These are phyloP conservation scores for Priceomyces carsonii DNA, from an alignment of 805 yeast genomes.

Conservation along the genomic window DNA sequence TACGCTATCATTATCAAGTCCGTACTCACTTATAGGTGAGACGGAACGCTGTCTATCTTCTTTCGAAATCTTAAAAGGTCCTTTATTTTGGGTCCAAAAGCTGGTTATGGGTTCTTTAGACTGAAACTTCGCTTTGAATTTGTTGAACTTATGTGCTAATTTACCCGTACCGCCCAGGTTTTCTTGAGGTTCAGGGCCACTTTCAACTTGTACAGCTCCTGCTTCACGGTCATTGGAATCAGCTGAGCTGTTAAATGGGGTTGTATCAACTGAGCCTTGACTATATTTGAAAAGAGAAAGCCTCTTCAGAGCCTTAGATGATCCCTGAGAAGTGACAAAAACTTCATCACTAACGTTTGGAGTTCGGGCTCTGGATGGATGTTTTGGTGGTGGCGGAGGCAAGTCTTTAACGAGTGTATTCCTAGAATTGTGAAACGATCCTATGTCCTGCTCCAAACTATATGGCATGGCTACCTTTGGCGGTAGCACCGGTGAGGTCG, in stretches of 20 bases:
- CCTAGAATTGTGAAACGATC: neutral
- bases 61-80: neutral
- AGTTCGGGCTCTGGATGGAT: conserved; percentile 10
- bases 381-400: conserved; percentile 13
- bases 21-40: conserved; percentile 24
- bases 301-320: conserved; percentile 10
- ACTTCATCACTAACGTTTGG: conserved; percentile 24
- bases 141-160: conserved; percentile 27
- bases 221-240: conserved; percentile 2
- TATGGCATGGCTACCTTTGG: conserved; percentile 26
- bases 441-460: conserved; percentile 4
- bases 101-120: conserved; percentile 34
- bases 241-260: conserved; percentile 5
- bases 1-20: conserved; percentile 4
- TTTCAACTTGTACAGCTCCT: neutral
- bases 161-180: conserved; percentile 9
- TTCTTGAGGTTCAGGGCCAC: neutral
- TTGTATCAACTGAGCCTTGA: conserved; percentile 6
- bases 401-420: conserved; percentile 2
- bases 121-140: conserved; percentile 32
- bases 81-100: conserved; percentile 18
- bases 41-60: conserved; percentile 8
- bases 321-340: conserved; percentile 17
- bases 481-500: conserved; percentile 48
- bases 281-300: conserved; percentile 13